Conservation (phyloP, 1,284 basidiomycete species). For the Papiliotrema fonsecae region DNA sequence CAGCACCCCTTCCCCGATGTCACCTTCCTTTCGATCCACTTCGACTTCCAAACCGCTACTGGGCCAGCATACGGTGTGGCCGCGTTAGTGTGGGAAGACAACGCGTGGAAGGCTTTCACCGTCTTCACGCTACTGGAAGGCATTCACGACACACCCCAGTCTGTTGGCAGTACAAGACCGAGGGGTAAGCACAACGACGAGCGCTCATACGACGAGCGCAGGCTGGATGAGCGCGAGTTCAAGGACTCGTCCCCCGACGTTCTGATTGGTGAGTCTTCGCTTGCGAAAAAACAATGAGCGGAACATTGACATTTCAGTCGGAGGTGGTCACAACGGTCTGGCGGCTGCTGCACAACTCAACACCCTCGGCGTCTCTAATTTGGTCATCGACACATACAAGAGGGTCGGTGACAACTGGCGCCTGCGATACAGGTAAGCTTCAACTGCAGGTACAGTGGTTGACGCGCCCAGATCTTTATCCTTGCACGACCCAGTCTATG, state of each 20-base stretch:
- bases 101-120: conserved; percentile 58
- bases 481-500: conserved; percentile 60
- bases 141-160: conserved; percentile 55
- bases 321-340: conserved; percentile 63
- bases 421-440: conserved; percentile 52
- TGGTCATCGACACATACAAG: conserved; percentile 56
- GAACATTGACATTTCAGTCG: conserved; percentile 43
- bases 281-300: neutral
- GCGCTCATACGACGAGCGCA: conserved; percentile 26
- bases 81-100: conserved; percentile 54
- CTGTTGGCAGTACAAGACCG: conserved; percentile 45
- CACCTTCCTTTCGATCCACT: conserved; percentile 57
- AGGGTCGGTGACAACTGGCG: conserved; percentile 61
- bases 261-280: conserved; percentile 47
- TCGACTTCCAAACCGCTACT: conserved; percentile 57
- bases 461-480: conserved; percentile 50
- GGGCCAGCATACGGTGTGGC: conserved; percentile 56
- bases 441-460: neutral
- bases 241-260: conserved; percentile 17
- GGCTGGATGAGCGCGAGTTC: conserved; percentile 49
- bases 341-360: conserved; percentile 59
- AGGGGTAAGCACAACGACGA: conserved; percentile 33
- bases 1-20: conserved; percentile 56
- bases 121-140: conserved; percentile 61
- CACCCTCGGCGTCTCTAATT: conserved; percentile 53